Base-by-base conservation (phyloP, 2,329 filamentous ascomycete genomes). In the Cladophialophora exuberans region DNA sequence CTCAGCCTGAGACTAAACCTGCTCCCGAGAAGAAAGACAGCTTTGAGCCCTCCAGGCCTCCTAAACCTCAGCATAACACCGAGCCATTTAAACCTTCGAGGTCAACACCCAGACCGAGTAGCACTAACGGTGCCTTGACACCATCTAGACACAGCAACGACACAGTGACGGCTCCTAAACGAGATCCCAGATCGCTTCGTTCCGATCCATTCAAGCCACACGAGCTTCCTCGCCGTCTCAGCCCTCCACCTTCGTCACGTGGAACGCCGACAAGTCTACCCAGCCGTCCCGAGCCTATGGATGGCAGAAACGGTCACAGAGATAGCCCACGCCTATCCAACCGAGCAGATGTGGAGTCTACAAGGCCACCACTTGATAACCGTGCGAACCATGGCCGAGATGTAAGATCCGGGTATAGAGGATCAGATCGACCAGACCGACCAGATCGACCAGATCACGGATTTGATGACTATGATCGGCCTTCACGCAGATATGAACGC, bases 191-290 rank as follows among this genome's bases (percentile, higher is more conserved):
- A 33, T 43, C 47, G 28, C 18, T 39, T 18, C 59, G 58, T 30
- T 18, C 52, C 43, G 62, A 64, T 22, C 18, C 49, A 6, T 25
- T 31, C 22, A 60, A 57, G 30, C 43, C 57, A 30, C 56, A 61
- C 15, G 57, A 54, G 33, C 56, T 71, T 36, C 69, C 73, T 2
- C 72, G 71, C 59, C 72, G 72, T 9, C 68, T 70, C 23, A 75
- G 76, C 13, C 54, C 67, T 7, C 54, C 65, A 17, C 53, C 67
- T 3, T 50, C 67, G 4, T 49, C 65, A 41, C 65, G 66, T 20
- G 70, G 70, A 18, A 64, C 68, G 18, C 68, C 72, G 52, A 62
- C 69, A 5, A 71, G 67, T 57, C 65, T 73, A 23, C 73, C 72
- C 15, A 72, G 56, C 57, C 66, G 63, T 26, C 66, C 66, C 48